Conservation (phyloP, 2,329 filamentous ascomycete genomes). For the Nannizziopsis arthrosporioides region DNA sequence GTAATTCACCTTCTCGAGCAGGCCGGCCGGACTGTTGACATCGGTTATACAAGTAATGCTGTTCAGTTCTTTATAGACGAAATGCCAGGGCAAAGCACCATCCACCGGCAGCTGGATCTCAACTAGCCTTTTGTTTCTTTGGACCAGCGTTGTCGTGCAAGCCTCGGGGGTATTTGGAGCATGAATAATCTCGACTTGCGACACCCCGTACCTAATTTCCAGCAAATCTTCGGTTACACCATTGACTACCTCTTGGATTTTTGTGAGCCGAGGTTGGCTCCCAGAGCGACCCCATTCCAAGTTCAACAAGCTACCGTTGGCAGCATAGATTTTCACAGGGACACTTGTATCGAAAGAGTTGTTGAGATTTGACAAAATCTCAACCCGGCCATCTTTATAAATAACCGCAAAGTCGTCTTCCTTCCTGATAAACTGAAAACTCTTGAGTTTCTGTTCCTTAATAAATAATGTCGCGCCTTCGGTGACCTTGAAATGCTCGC, state of each 20-base stretch:
- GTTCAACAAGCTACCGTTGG: slow-evolving; percentile 4
- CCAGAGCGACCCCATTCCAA: background rate
- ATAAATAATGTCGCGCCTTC: background rate
- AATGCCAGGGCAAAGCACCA: background rate
- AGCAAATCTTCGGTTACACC: background rate
- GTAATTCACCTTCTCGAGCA: background rate
- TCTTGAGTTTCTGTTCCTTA: slow-evolving; percentile 9
- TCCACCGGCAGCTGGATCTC: background rate
- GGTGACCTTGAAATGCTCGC: slow-evolving; percentile 7
- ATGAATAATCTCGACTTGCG: background rate
- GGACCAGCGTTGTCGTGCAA: background rate
- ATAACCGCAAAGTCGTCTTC: slow-evolving; percentile 2
- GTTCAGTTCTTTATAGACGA: background rate
- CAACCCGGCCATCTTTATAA: slow-evolving; percentile 6
- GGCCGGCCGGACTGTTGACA: background rate
- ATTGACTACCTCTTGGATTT: background rate
- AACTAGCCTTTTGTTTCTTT: background rate
- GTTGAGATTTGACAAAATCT: slow-evolving; percentile 3
- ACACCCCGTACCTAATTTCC: background rate
- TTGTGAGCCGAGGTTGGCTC: background rate
- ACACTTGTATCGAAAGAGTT: slow-evolving; percentile 1
- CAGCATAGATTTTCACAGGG: slow-evolving; percentile 3
- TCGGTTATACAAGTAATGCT: background rate
- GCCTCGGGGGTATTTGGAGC: background rate
- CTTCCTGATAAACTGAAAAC: slow-evolving; percentile 1